Base-by-base conservation (phyloP, 129 eudicot genomes). In the Tagetes patula region DNA sequence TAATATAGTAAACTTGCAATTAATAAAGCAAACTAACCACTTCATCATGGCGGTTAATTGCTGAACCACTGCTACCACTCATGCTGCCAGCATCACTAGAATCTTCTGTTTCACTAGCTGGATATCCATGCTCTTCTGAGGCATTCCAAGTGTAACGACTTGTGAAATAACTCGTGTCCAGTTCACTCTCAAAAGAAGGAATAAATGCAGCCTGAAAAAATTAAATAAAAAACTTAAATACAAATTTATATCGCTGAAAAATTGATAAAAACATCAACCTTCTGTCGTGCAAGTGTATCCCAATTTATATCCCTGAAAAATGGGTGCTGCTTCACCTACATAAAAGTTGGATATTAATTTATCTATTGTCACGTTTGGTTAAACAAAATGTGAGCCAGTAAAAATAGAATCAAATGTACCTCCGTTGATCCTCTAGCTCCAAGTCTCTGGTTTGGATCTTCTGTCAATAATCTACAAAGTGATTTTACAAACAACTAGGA, bases 251-350 rank as follows among this genome's bases (percentile, higher is more conserved):
- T 11, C 37, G 6, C 10, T 14, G 13, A 31, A 32, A 11, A 46
- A 68, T 32, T 68, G 42, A 30, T 48, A 6, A 43, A 33, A 34
- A 43, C n/a, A 12, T 1, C 33, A 40, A 95, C 99, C 99, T 95
- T 95, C 65, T 95, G 99, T 69, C 97, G 88, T 33, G 97, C 99
- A 75, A 95, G 96, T 2, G 99, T 95, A 62, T 91, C 94, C 99
- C 99, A 95, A 75, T 95, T 95, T 37, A 95, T 95, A 81, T 95
- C 99, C 76, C 94, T 80, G 84, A 95, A 95, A 79, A 87, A 93
- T 20, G 83, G 92, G 75, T 93, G 98, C 53, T 90, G 92, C 80
- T 93, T 93, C 86, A 93, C 98, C 98, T 92, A 83, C 69, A 75
- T 65, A 62, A 37, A 59, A 65, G 20, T 76, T 43, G 1, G 8